Conservation (phyloP, 768 basidiomycete genomes). For the Vararia minispora region DNA sequence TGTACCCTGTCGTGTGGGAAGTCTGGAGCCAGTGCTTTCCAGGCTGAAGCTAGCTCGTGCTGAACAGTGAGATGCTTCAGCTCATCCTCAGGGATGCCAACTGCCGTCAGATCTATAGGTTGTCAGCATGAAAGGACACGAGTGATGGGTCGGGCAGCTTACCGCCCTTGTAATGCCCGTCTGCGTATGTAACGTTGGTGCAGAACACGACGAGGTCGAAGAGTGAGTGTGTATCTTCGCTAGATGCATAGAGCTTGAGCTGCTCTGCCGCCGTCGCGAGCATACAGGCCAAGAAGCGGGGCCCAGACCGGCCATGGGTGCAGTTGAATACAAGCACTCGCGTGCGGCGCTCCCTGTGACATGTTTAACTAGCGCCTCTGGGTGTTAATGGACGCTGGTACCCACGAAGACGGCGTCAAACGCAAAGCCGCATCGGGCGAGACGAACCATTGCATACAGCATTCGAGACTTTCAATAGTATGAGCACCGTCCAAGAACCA, state of each 20-base stretch:
- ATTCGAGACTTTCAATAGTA: slow-evolving; percentile 80
- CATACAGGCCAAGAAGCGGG: slow-evolving; percentile 53
- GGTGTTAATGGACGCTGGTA: too few relatives aligned
- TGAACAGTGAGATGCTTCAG: slow-evolving; percentile 63
- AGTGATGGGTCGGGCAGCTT: slow-evolving; percentile 16
- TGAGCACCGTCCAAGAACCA: slow-evolving; percentile 98
- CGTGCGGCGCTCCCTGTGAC: slow-evolving; percentile 19
- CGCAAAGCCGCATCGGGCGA: slow-evolving; percentile 42
- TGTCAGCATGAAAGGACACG: not conserved
- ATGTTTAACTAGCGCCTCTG: too few relatives aligned
- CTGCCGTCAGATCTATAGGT: slow-evolving; percentile 62
- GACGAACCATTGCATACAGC: slow-evolving; percentile 85
- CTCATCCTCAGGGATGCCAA: slow-evolving; percentile 51
- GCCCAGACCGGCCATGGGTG: slow-evolving; percentile 79
- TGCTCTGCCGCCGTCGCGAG: slow-evolving; percentile 38
- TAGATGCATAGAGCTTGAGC: slow-evolving; percentile 29
- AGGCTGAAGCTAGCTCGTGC: slow-evolving; percentile 62
- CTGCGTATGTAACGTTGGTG: slow-evolving; percentile 88
- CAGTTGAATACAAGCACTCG: slow-evolving; percentile 91
- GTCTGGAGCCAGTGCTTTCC: slow-evolving; percentile 49
- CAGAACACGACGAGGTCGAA: slow-evolving; percentile 91
- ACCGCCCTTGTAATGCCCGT: slow-evolving; percentile 90
- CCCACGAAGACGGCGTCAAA: too few relatives aligned
- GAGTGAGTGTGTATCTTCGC: slow-evolving; percentile 32
- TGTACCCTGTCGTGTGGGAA: slow-evolving; percentile 57